phyloP scores from a whole-genome alignment of 805 yeast genomes.

The Candida anglica region DNA sequence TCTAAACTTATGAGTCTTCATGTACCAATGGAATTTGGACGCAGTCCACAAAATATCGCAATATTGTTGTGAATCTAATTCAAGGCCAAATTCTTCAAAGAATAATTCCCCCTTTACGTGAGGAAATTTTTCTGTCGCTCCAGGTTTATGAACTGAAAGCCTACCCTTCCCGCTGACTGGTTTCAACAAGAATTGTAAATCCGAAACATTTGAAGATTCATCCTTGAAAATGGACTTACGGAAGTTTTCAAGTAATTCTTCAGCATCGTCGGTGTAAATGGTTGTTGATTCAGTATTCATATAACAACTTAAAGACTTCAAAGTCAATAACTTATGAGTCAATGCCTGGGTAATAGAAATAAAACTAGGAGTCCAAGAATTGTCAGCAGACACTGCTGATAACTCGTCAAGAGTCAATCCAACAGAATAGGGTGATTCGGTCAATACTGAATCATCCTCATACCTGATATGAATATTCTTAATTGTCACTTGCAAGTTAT shows the following conservation, averaged over 20 bases:
- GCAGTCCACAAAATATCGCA: constrained; percentile 76
- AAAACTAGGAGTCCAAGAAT: constrained; percentile 79
- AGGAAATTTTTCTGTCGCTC: constrained; percentile 63
- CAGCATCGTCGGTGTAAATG: constrained; percentile 45
- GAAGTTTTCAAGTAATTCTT: constrained; percentile 46
- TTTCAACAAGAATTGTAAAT: constrained; percentile 57
- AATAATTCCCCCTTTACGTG: constrained; percentile 71
- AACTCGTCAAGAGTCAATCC: constrained; percentile 83
- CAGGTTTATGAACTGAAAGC: constrained; percentile 72
- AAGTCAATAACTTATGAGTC: constrained; percentile 72
- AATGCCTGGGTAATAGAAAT: constrained; percentile 63
- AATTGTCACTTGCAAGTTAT: constrained; percentile 86
- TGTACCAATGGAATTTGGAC: constrained; percentile 74
- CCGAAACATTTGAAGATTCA: constrained; percentile 14
- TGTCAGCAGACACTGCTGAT: constrained; percentile 88
- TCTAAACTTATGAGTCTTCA: constrained; percentile 71
- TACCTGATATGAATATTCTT: constrained; percentile 89
- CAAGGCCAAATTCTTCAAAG: constrained; percentile 87
- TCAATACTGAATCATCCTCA: constrained; percentile 73
- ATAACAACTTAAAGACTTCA: constrained; percentile 72
- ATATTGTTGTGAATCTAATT: constrained; percentile 81
- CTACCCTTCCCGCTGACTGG: constrained; percentile 92
- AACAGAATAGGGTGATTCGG: constrained; percentile 71
- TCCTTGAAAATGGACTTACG: constrained; percentile 35
- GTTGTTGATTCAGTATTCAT: constrained; percentile 71